These are phyloP conservation scores for Penicillium flavigenum DNA, from an alignment of 495 filamentous ascomycete genomes.

Conservation along the genomic window DNA sequence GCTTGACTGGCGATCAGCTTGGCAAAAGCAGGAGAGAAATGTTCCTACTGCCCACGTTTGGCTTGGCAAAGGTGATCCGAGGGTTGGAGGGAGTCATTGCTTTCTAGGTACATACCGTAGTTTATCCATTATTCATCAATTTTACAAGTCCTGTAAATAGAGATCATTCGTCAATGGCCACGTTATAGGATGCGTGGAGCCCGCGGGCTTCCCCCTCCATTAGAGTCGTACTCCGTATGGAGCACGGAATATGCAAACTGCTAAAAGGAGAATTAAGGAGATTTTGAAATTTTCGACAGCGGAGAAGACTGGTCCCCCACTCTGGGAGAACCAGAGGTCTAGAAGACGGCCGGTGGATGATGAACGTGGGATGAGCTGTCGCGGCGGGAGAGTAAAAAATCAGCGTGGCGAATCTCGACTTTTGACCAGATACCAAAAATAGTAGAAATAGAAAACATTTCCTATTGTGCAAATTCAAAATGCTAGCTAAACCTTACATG, in stretches of 20 bases:
- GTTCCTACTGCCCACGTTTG: not conserved
- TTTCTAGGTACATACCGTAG: not conserved
- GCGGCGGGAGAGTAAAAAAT: not conserved
- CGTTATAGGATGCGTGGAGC: not conserved
- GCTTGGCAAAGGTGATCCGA: not conserved
- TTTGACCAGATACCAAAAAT: not conserved
- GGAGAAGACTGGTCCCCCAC: not conserved
- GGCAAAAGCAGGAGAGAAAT: not conserved
- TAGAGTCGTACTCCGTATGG: not conserved
- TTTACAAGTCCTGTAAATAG: not conserved
- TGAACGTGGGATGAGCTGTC: not conserved
- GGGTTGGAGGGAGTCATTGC: not conserved
- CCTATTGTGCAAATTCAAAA: not conserved
- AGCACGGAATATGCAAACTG: not conserved
- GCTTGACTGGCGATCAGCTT: conserved; percentile 5
- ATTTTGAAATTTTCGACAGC: not conserved
- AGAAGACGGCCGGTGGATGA: not conserved
- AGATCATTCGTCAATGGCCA: not conserved
- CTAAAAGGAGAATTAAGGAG: not conserved
- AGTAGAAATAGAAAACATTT: not conserved
- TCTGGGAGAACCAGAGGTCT: not conserved
- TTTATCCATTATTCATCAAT: not conserved
- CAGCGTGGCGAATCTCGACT: conserved; percentile 5
- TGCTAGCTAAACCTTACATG: not conserved
- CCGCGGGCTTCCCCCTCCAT: not conserved